phyloP scores from a whole-genome alignment of 1,139 yeast species.

The Pichia norvegensis region DNA sequence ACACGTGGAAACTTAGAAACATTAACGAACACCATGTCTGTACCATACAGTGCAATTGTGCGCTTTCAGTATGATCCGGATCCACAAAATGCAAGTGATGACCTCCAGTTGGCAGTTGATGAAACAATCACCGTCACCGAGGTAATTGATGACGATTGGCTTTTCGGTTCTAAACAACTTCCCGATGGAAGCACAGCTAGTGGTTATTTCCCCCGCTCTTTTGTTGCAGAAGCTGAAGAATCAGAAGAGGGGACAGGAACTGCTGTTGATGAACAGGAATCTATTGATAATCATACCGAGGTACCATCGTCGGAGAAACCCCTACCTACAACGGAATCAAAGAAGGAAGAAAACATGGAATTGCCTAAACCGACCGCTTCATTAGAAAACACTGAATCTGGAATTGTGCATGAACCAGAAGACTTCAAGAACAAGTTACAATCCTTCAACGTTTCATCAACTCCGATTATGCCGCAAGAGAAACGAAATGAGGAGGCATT shows the following conservation, averaged over 20 bases:
- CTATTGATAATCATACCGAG: neutral
- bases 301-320: neutral
- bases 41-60: constrained; percentile 25
- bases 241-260: neutral
- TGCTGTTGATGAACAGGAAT: neutral
- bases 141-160: constrained; percentile 90
- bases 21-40: constrained; percentile 7
- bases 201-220: constrained; percentile 87
- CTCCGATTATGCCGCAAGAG: constrained; percentile 34
- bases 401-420: constrained; percentile 11
- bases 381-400: constrained; percentile 2
- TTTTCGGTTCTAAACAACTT: constrained; percentile 43
- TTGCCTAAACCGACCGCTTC: neutral
- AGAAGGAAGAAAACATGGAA: neutral
- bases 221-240: constrained; percentile 42
- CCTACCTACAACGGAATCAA: neutral
- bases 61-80: constrained; percentile 26
- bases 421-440: constrained; percentile 36
- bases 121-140: constrained; percentile 66
- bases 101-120: constrained; percentile 60
- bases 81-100: constrained; percentile 51
- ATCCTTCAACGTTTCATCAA: constrained; percentile 33
- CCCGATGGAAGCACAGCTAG: constrained; percentile 31
- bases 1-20: neutral
- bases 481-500: constrained; percentile 30